Conservation (phyloP, 257 asterid genomes). For the Galeopsis tetrahit region DNA sequence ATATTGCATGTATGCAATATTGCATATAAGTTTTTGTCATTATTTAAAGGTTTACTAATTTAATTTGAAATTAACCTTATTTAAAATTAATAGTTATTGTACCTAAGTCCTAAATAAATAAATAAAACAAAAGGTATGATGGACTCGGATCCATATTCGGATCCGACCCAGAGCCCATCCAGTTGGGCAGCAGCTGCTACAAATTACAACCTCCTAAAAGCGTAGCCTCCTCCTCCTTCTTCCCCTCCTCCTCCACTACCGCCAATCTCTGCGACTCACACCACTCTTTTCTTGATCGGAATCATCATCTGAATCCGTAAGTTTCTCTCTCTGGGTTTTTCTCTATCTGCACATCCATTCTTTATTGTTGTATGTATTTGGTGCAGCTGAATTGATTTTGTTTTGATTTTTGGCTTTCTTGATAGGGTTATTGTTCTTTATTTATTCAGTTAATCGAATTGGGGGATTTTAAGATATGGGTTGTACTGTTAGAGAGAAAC, state of each 20-base stretch:
- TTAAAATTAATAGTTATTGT: no score
- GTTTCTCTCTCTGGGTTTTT: slow-evolving; percentile 27
- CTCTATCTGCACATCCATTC: background rate
- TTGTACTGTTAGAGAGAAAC: slow-evolving; percentile 69
- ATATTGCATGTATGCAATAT: no score
- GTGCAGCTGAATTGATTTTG: slow-evolving; percentile 28
- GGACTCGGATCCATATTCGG: slow-evolving; percentile 4
- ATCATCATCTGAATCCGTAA: slow-evolving; percentile 42
- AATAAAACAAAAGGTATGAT: background rate
- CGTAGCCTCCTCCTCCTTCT: slow-evolving; percentile 33
- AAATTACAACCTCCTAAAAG: slow-evolving; percentile 33
- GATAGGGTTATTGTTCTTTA: slow-evolving; percentile 37
- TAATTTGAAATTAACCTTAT: no score
- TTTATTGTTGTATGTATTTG: slow-evolving; percentile 18
- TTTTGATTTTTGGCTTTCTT: slow-evolving; percentile 13
- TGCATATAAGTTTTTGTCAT: no score
- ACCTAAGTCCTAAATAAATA: no score
- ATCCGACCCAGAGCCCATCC: slow-evolving; percentile 28
- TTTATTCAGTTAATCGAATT: slow-evolving; percentile 24
- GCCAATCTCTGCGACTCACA: slow-evolving; percentile 38
- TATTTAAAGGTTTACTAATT: no score
- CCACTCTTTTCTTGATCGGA: slow-evolving; percentile 15
- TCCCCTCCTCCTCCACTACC: slow-evolving; percentile 33
- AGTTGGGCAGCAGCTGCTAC: slow-evolving; percentile 42
- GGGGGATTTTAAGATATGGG: slow-evolving; percentile 51